These are phyloP conservation scores for Capronia americana DNA, from an alignment of 2,329 filamentous ascomycete species.

Conservation along the genomic window DNA sequence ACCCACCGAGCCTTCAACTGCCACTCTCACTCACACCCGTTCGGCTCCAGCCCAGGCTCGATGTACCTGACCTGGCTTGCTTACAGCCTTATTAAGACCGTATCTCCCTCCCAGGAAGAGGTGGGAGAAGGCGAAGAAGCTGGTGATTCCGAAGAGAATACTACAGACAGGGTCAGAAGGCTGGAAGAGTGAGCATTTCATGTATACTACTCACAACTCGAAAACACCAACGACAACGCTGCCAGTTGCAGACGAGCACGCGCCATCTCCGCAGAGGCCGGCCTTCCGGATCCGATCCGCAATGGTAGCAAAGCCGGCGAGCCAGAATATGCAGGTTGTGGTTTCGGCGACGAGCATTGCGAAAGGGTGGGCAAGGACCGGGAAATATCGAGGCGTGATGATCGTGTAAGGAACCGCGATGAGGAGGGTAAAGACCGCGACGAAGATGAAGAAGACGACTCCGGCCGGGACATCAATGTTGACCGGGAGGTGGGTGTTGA, in stretches of 20 bases:
- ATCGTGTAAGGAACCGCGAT: constrained; percentile 71
- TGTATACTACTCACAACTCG: constrained; percentile 51
- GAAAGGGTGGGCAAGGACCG: constrained; percentile 66
- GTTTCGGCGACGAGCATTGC: constrained; percentile 71
- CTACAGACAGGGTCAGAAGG: constrained; percentile 8
- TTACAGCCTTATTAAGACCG: constrained; percentile 14
- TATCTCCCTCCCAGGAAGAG: constrained; percentile 35
- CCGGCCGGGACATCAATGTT: constrained; percentile 53
- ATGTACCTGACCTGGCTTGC: constrained; percentile 17
- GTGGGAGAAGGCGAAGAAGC: constrained; percentile 35
- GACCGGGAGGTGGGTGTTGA: constrained; percentile 23
- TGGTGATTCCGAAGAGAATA: constrained; percentile 27
- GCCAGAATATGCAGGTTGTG: constrained; percentile 86
- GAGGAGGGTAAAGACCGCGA: constrained; percentile 75
- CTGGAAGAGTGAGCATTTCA: not conserved
- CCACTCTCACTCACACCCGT: constrained; percentile 17
- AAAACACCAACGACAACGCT: constrained; percentile 57
- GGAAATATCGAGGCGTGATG: constrained; percentile 68
- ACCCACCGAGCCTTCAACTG: not conserved
- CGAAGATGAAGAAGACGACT: constrained; percentile 81
- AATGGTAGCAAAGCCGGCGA: constrained; percentile 77
- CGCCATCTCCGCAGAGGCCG: constrained; percentile 58
- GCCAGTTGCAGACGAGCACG: constrained; percentile 66
- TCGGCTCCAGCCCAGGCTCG: constrained; percentile 31
- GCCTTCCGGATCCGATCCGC: constrained; percentile 68